A percentile compares a stretch with the other conserved stretches of the same genome.
Conservation (phyloP, 2,329 filamentous ascomycete species). For the Alternaria tenuissima region DNA sequence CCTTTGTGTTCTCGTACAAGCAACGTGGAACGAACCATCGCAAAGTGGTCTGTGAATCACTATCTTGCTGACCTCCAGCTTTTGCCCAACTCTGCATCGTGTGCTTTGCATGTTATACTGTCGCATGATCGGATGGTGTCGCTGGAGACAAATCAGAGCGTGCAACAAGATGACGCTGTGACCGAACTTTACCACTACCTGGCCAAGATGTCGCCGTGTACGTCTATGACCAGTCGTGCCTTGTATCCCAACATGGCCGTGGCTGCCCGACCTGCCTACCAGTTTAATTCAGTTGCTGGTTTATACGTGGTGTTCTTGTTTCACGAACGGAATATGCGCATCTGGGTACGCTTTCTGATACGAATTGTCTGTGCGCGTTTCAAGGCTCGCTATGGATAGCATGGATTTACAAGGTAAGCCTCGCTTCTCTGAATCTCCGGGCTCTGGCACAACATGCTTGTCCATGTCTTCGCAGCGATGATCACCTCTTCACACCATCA, state of each 20-base stretch:
- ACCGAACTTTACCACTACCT: conserved; percentile 2
- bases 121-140: conserved; percentile 18
- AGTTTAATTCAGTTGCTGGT: neutral
- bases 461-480: conserved; percentile 17
- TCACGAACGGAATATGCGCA: neutral
- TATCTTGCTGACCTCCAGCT: conserved; percentile 10
- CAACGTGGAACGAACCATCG: conserved; percentile 43
- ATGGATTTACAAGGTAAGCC: neutral
- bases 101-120: conserved; percentile 11
- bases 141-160: conserved; percentile 3
- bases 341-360: neutral
- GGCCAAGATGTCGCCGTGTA: conserved; percentile 12
- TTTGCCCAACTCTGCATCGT: conserved; percentile 7
- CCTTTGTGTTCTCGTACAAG: conserved; percentile 18
- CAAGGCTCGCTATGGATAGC: neutral
- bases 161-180: conserved; percentile 5
- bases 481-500: conserved; percentile 9
- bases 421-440: neutral
- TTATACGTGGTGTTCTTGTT: neutral
- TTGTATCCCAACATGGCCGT: conserved; percentile 9
- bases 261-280: neutral
- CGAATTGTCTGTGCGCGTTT: neutral
- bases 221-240: conserved; percentile 6
- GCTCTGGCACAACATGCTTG: conserved; percentile 6
- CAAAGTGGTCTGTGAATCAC: conserved; percentile 21